Evolutionary conservation across 2,329 filamentous ascomycete species (phyloP), one percentile per base, ranked within the genome.

Genomic region (Metarhizium robertsii): DNA sequence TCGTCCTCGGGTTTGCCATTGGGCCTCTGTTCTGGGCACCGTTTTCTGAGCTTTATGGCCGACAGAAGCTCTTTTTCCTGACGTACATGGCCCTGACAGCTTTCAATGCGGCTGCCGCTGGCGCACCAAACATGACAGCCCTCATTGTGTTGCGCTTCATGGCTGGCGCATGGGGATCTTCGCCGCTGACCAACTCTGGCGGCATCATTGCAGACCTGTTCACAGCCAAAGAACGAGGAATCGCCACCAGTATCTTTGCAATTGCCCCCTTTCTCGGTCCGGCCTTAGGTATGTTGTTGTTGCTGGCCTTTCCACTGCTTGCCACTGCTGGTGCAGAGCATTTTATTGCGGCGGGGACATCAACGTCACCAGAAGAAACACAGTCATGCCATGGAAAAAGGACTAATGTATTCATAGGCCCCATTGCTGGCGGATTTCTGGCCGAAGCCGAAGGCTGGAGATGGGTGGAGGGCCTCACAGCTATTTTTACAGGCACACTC

Each of bases 131-230:
- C 60, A 81, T 85, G 57, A 72, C 72, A 50, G 79, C 80, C 1
- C 71, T 90, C 2, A 70, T 89, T 36, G 75, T 87, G n/a, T 73
- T 87, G 43, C 80, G 86, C n/a, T 88, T 88, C 70, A 79, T 89
- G 53, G 79, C 80, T 25, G 83, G 84, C 43, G 69, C 79, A 7
- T 85, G 85, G 61, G 84, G 82, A 4, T 80, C 81, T 0, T 81
- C 81, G 0, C 80, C 83, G 1, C 68, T 87, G 57, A 84, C 82
- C 7, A 85, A 85, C 60, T 77, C 79, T 1, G 81, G 81, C 3
- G 84, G 82, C 61, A 76, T 83, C 30, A 80, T 86, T 60, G 83
- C 83, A 45, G 84, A 87, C 64, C 79, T 86, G 69, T 86, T 84
- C 62, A 64, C 72, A 7, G 76, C 78, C 3, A 67, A 71, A 0